These are phyloP conservation scores for Phyllosticta ampelicida DNA, from an alignment of 2,329 filamentous ascomycete genomes.

Conservation along the genomic window DNA sequence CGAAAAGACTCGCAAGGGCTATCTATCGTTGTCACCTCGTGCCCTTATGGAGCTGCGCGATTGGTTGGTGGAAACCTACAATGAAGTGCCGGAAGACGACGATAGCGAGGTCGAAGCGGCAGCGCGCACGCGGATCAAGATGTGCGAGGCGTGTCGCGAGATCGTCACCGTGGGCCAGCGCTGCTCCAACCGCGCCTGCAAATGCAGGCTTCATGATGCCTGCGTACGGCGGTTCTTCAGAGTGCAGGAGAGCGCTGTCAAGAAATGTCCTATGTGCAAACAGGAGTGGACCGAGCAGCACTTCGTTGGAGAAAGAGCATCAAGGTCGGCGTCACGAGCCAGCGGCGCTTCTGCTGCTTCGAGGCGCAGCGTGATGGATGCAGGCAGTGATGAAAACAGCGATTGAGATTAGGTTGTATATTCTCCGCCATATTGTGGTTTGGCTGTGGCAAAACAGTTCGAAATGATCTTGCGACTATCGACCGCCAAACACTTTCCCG, in stretches of 20 bases:
- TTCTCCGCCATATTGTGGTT: not conserved
- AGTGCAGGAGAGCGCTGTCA: slow-evolving; percentile 5
- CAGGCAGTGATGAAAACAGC: not conserved
- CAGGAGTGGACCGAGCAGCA: slow-evolving; percentile 16
- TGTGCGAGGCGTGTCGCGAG: slow-evolving; percentile 79
- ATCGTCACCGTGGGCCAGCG: slow-evolving; percentile 57
- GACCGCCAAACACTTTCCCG: not conserved
- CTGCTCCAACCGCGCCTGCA: slow-evolving; percentile 11
- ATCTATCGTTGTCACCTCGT: slow-evolving; percentile 65
- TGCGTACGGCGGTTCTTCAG: slow-evolving; percentile 25
- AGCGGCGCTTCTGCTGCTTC: not conserved
- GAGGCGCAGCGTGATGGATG: not conserved
- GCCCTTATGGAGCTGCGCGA: slow-evolving; percentile 73
- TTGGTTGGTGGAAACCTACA: slow-evolving; percentile 85
- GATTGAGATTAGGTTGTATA: not conserved
- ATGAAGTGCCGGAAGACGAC: slow-evolving; percentile 51
- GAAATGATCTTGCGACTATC: not conserved
- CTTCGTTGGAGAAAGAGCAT: slow-evolving; percentile 9
- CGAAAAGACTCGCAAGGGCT: slow-evolving; percentile 58
- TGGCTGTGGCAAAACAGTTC: not conserved
- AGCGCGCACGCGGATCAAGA: slow-evolving; percentile 63
- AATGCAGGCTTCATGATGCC: slow-evolving; percentile 18
- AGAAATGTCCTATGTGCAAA: slow-evolving; percentile 24
- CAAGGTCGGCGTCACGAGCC: not conserved
- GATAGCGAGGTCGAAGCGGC: slow-evolving; percentile 18